Evolutionary conservation across 129 eudicot genomes (phyloP).

Genomic region (Lonicera japonica): DNA sequence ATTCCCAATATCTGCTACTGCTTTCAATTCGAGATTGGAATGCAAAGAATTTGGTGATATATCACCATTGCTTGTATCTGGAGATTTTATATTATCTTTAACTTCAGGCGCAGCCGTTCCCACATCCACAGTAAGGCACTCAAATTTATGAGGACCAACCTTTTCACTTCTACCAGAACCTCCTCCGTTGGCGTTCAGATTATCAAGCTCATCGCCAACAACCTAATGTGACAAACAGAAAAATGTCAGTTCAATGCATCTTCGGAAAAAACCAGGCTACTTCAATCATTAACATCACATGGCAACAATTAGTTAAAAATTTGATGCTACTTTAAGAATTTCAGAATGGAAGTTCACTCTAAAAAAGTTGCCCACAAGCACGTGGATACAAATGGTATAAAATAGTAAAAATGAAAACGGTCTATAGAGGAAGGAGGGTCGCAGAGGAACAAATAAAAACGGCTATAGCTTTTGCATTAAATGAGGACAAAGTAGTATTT

Average conservation of each 20-base stretch:
- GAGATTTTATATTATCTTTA: slow-evolving; percentile 17
- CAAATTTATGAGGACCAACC: slow-evolving; percentile 12
- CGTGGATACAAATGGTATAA: background rate
- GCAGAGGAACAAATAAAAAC: background rate
- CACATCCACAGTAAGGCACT: slow-evolving; percentile 28
- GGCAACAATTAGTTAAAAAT: background rate
- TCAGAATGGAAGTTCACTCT: background rate
- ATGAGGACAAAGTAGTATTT: too few relatives aligned
- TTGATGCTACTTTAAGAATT: background rate
- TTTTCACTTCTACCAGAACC: slow-evolving; percentile 23
- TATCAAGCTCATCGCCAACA: slow-evolving; percentile 20
- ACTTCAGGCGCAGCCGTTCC: slow-evolving; percentile 11
- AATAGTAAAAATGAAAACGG: background rate
- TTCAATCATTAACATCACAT: slow-evolving; percentile 14
- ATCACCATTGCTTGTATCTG: slow-evolving; percentile 22
- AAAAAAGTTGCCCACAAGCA: background rate
- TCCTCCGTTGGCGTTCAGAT: slow-evolving; percentile 17
- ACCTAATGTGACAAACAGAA: slow-evolving; percentile 23
- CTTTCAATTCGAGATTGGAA: slow-evolving; percentile 21
- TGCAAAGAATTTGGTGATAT: slow-evolving; percentile 11
- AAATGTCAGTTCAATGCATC: slow-evolving; percentile 11
- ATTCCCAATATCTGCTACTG: slow-evolving; percentile 23
- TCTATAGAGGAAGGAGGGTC: background rate
- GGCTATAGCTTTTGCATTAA: background rate
- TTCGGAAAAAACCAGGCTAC: background rate